phyloP scores from a whole-genome alignment of 1,139 yeast genomes.

The Sugiyamaella japonica region DNA sequence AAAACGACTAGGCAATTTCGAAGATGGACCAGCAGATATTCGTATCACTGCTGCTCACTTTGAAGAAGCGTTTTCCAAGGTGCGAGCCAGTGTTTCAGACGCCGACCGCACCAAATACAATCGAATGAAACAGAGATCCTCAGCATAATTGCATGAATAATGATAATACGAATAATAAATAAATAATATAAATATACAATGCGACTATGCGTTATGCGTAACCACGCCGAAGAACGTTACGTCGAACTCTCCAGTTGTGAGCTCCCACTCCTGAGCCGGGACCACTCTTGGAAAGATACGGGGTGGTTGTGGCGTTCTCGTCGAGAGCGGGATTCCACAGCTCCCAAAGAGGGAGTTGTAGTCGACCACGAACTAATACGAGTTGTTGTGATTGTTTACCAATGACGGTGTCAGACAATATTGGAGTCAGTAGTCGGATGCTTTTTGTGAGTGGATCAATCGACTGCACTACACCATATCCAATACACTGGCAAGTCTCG shows the following conservation, averaged over 20 bases:
- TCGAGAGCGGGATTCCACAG: conserved; percentile 32
- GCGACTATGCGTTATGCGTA: conserved; percentile 7
- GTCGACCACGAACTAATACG: conserved; percentile 62
- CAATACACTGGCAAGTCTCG: conserved; percentile 28
- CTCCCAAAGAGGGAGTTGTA: conserved; percentile 58
- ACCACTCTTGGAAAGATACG: conserved; percentile 41
- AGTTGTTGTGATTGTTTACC: conserved; percentile 30
- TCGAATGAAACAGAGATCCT: conserved; percentile 26
- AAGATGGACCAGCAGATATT: conserved; percentile 38
- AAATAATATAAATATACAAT: background rate
- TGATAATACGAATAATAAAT: conserved; percentile 1
- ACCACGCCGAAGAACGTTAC: conserved; percentile 43
- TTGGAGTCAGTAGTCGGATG: conserved; percentile 63
- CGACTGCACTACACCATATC: conserved; percentile 46
- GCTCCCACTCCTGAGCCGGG: conserved; percentile 47
- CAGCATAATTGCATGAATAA: background rate
- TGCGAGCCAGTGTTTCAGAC: conserved; percentile 91
- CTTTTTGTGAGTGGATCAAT: conserved; percentile 47
- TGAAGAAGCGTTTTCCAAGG: conserved; percentile 63
- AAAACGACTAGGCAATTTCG: conserved; percentile 38
- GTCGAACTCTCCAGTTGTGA: conserved; percentile 61
- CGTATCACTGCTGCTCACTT: conserved; percentile 63
- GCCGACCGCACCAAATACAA: conserved; percentile 79
- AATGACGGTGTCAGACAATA: conserved; percentile 29
- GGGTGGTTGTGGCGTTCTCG: conserved; percentile 17